These are phyloP conservation scores for Serendipita sp. DNA, from an alignment of 768 basidiomycete species.

Conservation along the genomic window DNA sequence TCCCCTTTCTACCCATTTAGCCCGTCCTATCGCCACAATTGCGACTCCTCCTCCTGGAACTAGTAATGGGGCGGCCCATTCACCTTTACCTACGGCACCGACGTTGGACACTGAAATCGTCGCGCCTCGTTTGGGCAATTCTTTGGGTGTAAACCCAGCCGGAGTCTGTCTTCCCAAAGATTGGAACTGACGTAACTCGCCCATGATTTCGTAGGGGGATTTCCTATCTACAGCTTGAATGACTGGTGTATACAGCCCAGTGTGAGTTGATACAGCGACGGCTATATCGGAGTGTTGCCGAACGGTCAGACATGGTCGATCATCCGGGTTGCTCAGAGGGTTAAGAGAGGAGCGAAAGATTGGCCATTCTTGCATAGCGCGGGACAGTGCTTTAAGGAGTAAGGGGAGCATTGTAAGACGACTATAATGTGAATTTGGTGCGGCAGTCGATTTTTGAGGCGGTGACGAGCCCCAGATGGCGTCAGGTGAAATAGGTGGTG, in stretches of 20 bases:
- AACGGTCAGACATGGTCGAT: conserved; percentile 53
- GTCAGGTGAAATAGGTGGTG: conserved; percentile 26
- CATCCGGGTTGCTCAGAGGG: conserved; percentile 3
- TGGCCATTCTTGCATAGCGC: conserved; percentile 72
- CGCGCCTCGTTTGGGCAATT: conserved; percentile 62
- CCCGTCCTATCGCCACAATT: conserved; percentile 66
- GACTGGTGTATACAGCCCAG: conserved; percentile 72
- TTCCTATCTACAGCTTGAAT: conserved; percentile 36
- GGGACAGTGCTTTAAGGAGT: conserved; percentile 66
- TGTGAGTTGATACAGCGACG: conserved; percentile 63
- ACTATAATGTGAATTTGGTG: conserved; percentile 36
- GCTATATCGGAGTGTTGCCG: conserved; percentile 61
- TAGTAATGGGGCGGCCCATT: conserved; percentile 55
- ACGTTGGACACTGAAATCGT: conserved; percentile 73
- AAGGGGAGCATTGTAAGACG: conserved; percentile 70
- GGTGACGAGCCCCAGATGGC: conserved; percentile 10
- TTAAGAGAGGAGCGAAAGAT: conserved; percentile 65
- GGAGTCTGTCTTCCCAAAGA: conserved; percentile 54
- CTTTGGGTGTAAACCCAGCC: conserved; percentile 41
- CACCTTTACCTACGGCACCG: conserved; percentile 61
- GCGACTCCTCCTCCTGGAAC: conserved; percentile 74
- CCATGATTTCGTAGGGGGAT: conserved; percentile 46
- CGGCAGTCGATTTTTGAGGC: background rate
- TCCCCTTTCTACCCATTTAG: conserved; percentile 37
- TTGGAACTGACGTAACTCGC: conserved; percentile 42